A percentile compares a stretch with the other conserved stretches of the same genome.
Conservation (phyloP, 2,329 filamentous ascomycete species). For the Rhinocladiella similis region DNA sequence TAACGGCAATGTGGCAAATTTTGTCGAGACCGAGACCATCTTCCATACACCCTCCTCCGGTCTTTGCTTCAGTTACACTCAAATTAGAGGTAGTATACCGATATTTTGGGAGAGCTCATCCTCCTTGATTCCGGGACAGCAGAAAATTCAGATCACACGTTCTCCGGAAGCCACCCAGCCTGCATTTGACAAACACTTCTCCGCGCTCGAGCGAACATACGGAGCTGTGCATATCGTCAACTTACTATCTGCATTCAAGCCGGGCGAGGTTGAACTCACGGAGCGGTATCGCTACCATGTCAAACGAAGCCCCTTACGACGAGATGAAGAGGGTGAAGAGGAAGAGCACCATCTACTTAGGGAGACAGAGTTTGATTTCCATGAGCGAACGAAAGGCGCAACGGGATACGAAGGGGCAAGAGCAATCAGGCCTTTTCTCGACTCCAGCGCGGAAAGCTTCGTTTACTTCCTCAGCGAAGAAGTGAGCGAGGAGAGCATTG, state of each 20-base stretch:
- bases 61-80: conserved; percentile 87
- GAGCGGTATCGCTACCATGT: conserved; percentile 78
- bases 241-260: conserved; percentile 85
- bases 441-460: conserved; percentile 78
- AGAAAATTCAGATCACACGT: conserved; percentile 89
- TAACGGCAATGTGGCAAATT: conserved; percentile 95
- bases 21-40: conserved; percentile 95
- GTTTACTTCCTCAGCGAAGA: conserved; percentile 88
- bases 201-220: conserved; percentile 80
- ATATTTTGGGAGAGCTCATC: conserved; percentile 96
- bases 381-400: conserved; percentile 85
- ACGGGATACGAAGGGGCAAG: conserved; percentile 88
- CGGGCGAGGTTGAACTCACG: conserved; percentile 81
- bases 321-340: conserved; percentile 51
- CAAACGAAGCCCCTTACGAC: conserved; percentile 69
- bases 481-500: conserved; percentile 51
- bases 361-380: conserved; percentile 91
- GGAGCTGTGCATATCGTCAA: conserved; percentile 92
- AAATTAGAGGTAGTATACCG: conserved; percentile 88
- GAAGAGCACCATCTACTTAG: conserved; percentile 69
- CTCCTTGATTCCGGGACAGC: conserved; percentile 83
- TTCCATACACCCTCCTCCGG: conserved; percentile 77
- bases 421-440: conserved; percentile 76
- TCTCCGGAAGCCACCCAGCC: conserved; percentile 89
- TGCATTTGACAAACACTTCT: conserved; percentile 93